Evolutionary conservation across 352 stramenopile species (phyloP).

Genomic region (Achlya hypogyna): DNA sequence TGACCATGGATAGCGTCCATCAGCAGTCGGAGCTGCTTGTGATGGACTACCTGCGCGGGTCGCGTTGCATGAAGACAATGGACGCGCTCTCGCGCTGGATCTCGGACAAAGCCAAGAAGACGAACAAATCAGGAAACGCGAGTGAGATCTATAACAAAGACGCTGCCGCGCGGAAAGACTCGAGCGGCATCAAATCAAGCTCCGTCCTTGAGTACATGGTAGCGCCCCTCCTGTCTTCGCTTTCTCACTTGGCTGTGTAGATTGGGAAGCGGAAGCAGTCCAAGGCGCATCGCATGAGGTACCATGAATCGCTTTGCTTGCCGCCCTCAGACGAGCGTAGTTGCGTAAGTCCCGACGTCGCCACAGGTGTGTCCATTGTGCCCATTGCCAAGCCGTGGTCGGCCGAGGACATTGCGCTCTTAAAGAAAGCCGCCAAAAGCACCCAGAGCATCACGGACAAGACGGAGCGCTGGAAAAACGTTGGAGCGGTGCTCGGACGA

Average conservation of each 20-base stretch:
- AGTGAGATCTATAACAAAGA: slow-evolving; percentile 49
- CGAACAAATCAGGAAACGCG: slow-evolving; percentile 24
- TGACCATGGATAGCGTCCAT: slow-evolving; percentile 29
- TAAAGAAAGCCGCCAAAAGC: slow-evolving; percentile 72
- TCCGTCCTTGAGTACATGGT: slow-evolving; percentile 48
- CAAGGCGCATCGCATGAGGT: slow-evolving; percentile 12
- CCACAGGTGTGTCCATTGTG: neutral
- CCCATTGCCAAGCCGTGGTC: slow-evolving; percentile 30
- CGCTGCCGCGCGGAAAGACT: slow-evolving; percentile 40
- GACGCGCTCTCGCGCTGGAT: slow-evolving; percentile 36
- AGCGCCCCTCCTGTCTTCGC: neutral
- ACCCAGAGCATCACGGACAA: slow-evolving; percentile 51
- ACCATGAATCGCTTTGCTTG: neutral
- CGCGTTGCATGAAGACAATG: slow-evolving; percentile 41
- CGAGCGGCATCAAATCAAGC: slow-evolving; percentile 4
- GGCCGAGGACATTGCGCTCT: slow-evolving; percentile 39
- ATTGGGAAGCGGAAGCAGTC: slow-evolving; percentile 14
- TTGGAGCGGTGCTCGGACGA: slow-evolving; percentile 38
- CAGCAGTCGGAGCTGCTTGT: slow-evolving; percentile 58
- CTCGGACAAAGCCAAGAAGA: slow-evolving; percentile 22
- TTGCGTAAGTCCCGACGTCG: neutral
- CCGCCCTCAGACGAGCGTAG: neutral
- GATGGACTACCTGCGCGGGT: slow-evolving; percentile 60
- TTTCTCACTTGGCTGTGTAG: neutral
- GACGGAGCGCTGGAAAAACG: slow-evolving; percentile 58